These are phyloP conservation scores for Taiwanofungus camphoratus DNA, from an alignment of 1,284 basidiomycete genomes.

Conservation along the genomic window DNA sequence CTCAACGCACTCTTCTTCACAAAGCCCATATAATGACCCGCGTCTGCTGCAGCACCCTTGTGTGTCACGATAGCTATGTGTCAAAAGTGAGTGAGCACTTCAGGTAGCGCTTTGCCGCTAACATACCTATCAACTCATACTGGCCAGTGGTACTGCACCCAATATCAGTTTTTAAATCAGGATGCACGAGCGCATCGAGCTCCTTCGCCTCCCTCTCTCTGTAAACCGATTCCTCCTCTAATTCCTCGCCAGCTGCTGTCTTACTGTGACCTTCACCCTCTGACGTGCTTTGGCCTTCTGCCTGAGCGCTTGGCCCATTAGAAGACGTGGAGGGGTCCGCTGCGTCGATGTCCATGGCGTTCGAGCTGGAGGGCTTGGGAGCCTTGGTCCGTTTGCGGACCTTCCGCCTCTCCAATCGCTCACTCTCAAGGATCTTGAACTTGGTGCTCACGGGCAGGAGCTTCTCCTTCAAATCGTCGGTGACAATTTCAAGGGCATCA, in stretches of 20 bases:
- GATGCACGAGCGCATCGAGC: slow-evolving; percentile 57
- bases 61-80: slow-evolving; percentile 85
- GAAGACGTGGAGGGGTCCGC: not conserved
- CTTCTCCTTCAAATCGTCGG: slow-evolving; percentile 73
- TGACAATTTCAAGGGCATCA: slow-evolving; percentile 80
- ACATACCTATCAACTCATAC: slow-evolving; percentile 81
- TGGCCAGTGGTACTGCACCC: slow-evolving; percentile 73
- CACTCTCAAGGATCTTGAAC: slow-evolving; percentile 78
- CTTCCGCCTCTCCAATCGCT: slow-evolving; percentile 80
- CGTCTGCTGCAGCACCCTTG: slow-evolving; percentile 92
- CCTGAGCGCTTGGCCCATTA: not conserved
- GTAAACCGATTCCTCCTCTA: slow-evolving; percentile 58
- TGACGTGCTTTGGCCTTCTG: not conserved
- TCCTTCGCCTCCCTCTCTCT: slow-evolving; percentile 59
- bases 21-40: slow-evolving; percentile 92
- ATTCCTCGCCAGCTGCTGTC: slow-evolving; percentile 31
- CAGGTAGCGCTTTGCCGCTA: not conserved
- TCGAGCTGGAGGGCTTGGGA: slow-evolving; percentile 22
- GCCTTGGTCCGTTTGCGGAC: slow-evolving; percentile 71
- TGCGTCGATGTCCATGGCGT: slow-evolving; percentile 21
- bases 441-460: slow-evolving; percentile 67
- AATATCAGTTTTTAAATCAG: slow-evolving; percentile 59
- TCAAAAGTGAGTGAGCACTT: not conserved
- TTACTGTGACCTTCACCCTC: slow-evolving; percentile 13
- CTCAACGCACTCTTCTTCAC: slow-evolving; percentile 73